Evolutionary conservation across 176 grass and related monocot genomes (phyloP), one percentile per base, ranked within the genome.

Genomic region (Lolium rigidum): DNA sequence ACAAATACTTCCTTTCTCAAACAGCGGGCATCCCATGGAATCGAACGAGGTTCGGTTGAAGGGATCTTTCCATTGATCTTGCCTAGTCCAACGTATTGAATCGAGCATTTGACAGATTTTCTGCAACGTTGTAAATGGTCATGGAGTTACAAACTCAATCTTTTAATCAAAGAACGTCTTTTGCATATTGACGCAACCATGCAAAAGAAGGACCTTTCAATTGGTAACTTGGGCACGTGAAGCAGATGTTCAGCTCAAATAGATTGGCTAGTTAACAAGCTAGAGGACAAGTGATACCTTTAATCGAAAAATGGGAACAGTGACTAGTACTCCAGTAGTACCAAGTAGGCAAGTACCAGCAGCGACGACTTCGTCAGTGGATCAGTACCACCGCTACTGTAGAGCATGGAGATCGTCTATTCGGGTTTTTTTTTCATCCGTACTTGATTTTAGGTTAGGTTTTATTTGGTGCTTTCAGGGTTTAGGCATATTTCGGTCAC

Each of bases 281-380:
- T 44, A 74, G 70, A 24, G 11, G 70, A 25, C 70, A 74, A 74
- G 70, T 24, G 70, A 49, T 22, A 49, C 70, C 70, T 74, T 74
- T 49, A 74, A 74, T 74, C 43, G 43, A 48, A 12, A 13, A 24
- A 12, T 72, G 10, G 43, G 43, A 24, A 49, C 70, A 74, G 43
- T 49, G 70, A 15, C 43, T 6, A 9, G n/a, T 72, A 24, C 70
- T 60, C 69, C 43, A 35, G 31, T 35, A 20, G 41, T 73, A 62
- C 59, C 59, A 44, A 12, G 70, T 44, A 48, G n/a, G n/a, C n/a
- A n/a, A n/a, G n/a, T n/a, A n/a, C 10, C 12, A 48, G 10, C 20
- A 25, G 70, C 43, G 46, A 15, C n/a, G 20, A 49, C 43, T 49
- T 73, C 7, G 20, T 15, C 2, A 15, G 43, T 24, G 11, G 43